phyloP scores from a whole-genome alignment of 768 basidiomycete genomes.

The Pisolithus orientalis region DNA sequence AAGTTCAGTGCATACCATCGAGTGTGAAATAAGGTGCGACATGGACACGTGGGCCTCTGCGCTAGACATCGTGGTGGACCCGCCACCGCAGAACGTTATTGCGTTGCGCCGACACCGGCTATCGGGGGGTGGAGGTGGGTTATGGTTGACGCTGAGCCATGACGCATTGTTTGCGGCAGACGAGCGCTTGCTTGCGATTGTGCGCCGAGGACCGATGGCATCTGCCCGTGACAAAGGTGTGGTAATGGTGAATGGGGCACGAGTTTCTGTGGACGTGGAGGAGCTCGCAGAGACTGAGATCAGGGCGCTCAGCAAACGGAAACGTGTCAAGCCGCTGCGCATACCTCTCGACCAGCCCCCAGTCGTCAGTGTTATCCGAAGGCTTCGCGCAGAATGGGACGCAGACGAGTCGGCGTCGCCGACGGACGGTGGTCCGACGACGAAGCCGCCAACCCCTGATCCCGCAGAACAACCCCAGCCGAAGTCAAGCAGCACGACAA shows the following conservation, averaged over 20 bases:
- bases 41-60: conserved; percentile 82
- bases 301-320: conserved; percentile 74
- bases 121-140: conserved; percentile 80
- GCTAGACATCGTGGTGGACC: conserved; percentile 87
- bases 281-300: conserved; percentile 84
- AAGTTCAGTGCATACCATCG: conserved; percentile 48
- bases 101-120: conserved; percentile 84
- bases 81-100: conserved; percentile 78
- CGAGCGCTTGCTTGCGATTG: conserved; percentile 68
- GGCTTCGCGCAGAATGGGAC: conserved; percentile 69
- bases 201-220: conserved; percentile 59
- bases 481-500: conserved; percentile 6
- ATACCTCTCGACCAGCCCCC: conserved; percentile 93
- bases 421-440: conserved; percentile 12
- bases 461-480: conserved; percentile 9
- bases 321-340: conserved; percentile 77
- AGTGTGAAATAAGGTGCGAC: conserved; percentile 90
- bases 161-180: conserved; percentile 73
- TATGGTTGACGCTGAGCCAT: conserved; percentile 91
- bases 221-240: conserved; percentile 68
- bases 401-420: conserved; percentile 34
- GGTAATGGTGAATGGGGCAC: conserved; percentile 87
- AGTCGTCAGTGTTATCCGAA: conserved; percentile 64
- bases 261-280: conserved; percentile 79
- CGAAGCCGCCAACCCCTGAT: conserved; percentile 11